phyloP scores from a whole-genome alignment of 352 stramenopile genomes.

The Pilasporangium apinafurcum region DNA sequence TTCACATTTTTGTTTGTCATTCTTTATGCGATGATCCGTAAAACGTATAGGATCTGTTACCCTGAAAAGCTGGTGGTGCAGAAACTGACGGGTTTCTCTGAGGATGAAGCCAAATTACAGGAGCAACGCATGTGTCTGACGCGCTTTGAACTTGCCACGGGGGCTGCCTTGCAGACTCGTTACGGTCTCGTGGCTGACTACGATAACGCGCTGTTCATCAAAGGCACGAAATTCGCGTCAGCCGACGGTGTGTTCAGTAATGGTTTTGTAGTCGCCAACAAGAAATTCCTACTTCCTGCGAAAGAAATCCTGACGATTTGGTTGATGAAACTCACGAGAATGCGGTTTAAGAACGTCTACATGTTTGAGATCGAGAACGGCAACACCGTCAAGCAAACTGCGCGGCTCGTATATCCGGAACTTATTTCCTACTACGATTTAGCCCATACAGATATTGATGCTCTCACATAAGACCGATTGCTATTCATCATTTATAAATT shows the following conservation, averaged over 20 bases:
- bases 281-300: slow-evolving; percentile 8
- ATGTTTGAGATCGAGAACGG: slow-evolving; percentile 3
- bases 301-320: slow-evolving; percentile 5
- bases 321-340: slow-evolving; percentile 6
- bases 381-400: background rate
- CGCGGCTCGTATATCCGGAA: slow-evolving; percentile 1
- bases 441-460: no score
- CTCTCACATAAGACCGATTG: no score
- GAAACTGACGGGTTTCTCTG: background rate
- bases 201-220: slow-evolving; percentile 2
- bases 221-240: slow-evolving; percentile 8
- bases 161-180: background rate
- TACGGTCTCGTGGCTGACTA: slow-evolving; percentile 1
- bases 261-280: slow-evolving; percentile 8
- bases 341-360: background rate
- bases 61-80: slow-evolving; percentile 1
- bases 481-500: no score
- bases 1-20: slow-evolving; percentile 1
- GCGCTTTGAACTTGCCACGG: slow-evolving; percentile 1
- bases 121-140: no score
- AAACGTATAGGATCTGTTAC: background rate
- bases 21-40: background rate
- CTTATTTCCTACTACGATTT: no score
- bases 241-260: slow-evolving; percentile 8
- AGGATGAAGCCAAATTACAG: background rate